Evolutionary conservation across 768 basidiomycete genomes (phyloP), one percentile per base, ranked within the genome.

Genomic region (Mrakia frigida): DNA sequence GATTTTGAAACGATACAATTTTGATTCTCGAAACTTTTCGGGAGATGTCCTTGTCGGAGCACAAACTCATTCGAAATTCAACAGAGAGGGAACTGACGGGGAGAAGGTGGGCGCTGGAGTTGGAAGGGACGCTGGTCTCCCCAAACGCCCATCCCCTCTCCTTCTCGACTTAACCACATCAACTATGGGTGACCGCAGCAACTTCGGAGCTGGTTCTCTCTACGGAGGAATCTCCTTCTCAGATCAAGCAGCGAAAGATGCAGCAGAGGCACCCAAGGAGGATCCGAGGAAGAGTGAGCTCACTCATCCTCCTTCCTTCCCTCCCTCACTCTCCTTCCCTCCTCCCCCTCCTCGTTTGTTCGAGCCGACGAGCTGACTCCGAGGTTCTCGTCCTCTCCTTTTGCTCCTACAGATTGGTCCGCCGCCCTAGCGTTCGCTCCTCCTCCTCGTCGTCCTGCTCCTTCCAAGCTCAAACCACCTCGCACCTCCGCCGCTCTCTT

Each of bases 351-450:
- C 43, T 46, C 14, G 9, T 46, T 16, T 46, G 9, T 2, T 16
- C 43, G 1, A 14, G 46, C 6, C 39, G 39, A 5, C 11, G 39
- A 50, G 33, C 53, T 23, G 23, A 25, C 31, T 33, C 31, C 18
- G 3, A 23, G n/a, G 37, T 28, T 5, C 23, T n/a, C 31, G 5
- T 25, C 53, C 28, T 46, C 56, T 43, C 41, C 28, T 6, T 69
- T 11, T n/a, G 31, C 6, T 16, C 13, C 4, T 21, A 87, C 33
- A 93, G 92, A 89, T 84, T 94, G 93, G 92, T 94, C 92, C 80
- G 90, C 92, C 78, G 88, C 92, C 21, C 90, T 94, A 79, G 93
- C 92, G 25, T 94, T 94, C 81, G 93, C 92, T 13, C 65, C 65
- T 41, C 93, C 93, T 63, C 86, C 92, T 73, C 89, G 92, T 72